Conservation (phyloP, 2,329 filamentous ascomycete species). For the Epichloe hybrida region DNA sequence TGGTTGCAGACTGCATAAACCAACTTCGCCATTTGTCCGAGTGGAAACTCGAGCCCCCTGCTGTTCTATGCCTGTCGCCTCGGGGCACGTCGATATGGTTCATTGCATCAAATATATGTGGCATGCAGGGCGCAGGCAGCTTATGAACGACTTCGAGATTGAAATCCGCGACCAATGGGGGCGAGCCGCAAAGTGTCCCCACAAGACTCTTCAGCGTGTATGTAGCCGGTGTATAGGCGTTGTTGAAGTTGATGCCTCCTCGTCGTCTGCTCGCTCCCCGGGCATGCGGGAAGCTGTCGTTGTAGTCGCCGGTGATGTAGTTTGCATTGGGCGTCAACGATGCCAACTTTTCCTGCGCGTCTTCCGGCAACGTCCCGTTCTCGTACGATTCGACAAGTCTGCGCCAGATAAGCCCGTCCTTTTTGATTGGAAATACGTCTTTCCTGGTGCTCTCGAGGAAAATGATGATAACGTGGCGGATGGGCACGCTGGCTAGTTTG, state of each 20-base stretch:
- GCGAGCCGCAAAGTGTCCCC: slow-evolving; percentile 28
- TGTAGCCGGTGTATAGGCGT: slow-evolving; percentile 26
- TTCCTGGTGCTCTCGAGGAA: slow-evolving; percentile 31
- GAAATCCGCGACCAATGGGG: slow-evolving; percentile 27
- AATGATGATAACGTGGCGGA: slow-evolving; percentile 30
- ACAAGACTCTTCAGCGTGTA: slow-evolving; percentile 31
- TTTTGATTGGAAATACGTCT: slow-evolving; percentile 31
- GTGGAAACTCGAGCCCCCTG: slow-evolving; percentile 9
- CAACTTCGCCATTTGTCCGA: slow-evolving; percentile 17
- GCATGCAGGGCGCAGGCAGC: slow-evolving; percentile 31
- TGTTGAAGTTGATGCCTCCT: slow-evolving; percentile 28
- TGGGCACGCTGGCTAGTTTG: slow-evolving; percentile 17
- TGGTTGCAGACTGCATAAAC: slow-evolving; percentile 19
- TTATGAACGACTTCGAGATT: slow-evolving; percentile 27
- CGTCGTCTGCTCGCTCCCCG: slow-evolving; percentile 9
- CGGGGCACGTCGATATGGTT: slow-evolving; percentile 13
- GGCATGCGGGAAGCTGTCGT: slow-evolving; percentile 19
- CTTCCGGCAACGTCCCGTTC: slow-evolving; percentile 19
- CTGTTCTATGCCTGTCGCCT: not conserved
- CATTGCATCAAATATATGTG: slow-evolving; percentile 24
- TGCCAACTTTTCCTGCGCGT: slow-evolving; percentile 15
- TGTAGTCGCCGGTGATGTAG: slow-evolving; percentile 21
- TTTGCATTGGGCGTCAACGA: slow-evolving; percentile 20
- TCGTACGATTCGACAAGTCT: slow-evolving; percentile 19
- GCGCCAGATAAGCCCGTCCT: slow-evolving; percentile 24